Evolutionary conservation across 441 rosid species (phyloP), one percentile per base, ranked within the genome.

Genomic region (Croton setiger): DNA sequence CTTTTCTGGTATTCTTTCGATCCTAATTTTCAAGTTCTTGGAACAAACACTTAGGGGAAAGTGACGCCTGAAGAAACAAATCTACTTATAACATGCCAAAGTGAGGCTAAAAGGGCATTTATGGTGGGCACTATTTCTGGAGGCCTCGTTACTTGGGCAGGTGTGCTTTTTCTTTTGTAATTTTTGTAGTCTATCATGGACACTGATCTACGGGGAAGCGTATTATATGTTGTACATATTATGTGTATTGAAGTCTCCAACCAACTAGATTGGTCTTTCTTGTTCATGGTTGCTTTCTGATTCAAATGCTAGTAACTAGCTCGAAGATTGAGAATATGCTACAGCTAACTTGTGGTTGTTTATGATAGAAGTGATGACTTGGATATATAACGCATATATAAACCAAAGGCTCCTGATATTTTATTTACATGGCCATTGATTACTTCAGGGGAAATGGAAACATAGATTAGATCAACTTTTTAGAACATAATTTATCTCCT

Each of bases 61-160:
- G 49, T 82, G 79, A 81, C 82, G 9, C 66, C 58, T 31, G 59
- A 62, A 72, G 88, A 85, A 75, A 64, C 6, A 31, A 64, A 71
- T 18, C 3, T 80, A 45, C 56, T 87, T 65, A 27, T 0, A 3
- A 41, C 57, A 9, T 80, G 72, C 31, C 67, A 67, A 72, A 49
- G 72, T 6, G 71, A 68, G 65, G 85, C 84, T 14, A 0, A 72
- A 0, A 72, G 67, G 65, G 72, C 52, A 17, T 80, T 83, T 48
- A 15, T 23, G 1, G 45, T 31, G n/a, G 79, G 81, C 20, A 54
- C 64, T 61, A 27, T 75, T 31, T 49, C 59, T 74, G 87, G 85
- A 23, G 80, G 74, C 53, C 69, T 66, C 64, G 18, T 67, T 69
- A 70, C 63, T 2, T 74, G 75, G 81, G 74, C 79, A 68, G 86